Percentiles rank a stretch among this genome's conserved stretches.
phyloP scores from a whole-genome alignment of 2,329 filamentous ascomycete genomes.

The Colletotrichum plurivorum region DNA sequence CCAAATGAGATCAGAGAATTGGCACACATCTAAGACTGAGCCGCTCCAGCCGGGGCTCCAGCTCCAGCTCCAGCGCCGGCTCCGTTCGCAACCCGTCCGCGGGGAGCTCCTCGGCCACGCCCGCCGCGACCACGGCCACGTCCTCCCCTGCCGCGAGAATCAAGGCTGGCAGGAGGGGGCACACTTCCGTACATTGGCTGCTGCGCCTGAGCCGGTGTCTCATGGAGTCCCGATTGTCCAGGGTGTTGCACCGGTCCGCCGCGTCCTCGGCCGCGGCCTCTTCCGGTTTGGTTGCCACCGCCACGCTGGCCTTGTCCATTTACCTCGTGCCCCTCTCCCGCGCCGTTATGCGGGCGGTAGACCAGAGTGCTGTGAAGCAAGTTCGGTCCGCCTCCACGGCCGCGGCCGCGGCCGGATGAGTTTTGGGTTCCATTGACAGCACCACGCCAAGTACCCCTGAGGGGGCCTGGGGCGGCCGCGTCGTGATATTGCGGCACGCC shows the following conservation, averaged over 20 bases:
- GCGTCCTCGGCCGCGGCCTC: constrained; percentile 38
- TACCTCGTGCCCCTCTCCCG: constrained; percentile 45
- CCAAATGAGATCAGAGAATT: constrained; percentile 5
- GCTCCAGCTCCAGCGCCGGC: not conserved
- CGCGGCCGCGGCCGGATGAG: constrained; percentile 49
- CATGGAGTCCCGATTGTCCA: constrained; percentile 32
- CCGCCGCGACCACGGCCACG: constrained; percentile 50
- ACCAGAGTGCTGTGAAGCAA: constrained; percentile 67
- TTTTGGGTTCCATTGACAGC: constrained; percentile 63
- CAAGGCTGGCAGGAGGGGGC: constrained; percentile 72
- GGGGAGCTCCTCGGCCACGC: constrained; percentile 50
- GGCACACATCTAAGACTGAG: constrained; percentile 2
- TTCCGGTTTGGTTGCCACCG: constrained; percentile 40
- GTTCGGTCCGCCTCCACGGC: constrained; percentile 52
- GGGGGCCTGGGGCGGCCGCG: constrained; percentile 65
- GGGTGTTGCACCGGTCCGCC: constrained; percentile 35
- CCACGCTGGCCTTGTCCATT: constrained; percentile 46
- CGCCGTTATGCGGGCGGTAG: constrained; percentile 59
- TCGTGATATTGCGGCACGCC: constrained; percentile 75
- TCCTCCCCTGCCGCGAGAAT: constrained; percentile 59
- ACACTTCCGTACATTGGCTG: constrained; percentile 64
- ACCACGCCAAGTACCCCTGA: constrained; percentile 71
- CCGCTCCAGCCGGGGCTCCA: constrained; percentile 1
- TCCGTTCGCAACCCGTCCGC: constrained; percentile 51
- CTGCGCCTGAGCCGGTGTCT: constrained; percentile 41